Percentiles rank a stretch among this genome's conserved stretches.
These are phyloP conservation scores for Chalciporus piperatus DNA, from an alignment of 768 basidiomycete species.

Conservation along the genomic window DNA sequence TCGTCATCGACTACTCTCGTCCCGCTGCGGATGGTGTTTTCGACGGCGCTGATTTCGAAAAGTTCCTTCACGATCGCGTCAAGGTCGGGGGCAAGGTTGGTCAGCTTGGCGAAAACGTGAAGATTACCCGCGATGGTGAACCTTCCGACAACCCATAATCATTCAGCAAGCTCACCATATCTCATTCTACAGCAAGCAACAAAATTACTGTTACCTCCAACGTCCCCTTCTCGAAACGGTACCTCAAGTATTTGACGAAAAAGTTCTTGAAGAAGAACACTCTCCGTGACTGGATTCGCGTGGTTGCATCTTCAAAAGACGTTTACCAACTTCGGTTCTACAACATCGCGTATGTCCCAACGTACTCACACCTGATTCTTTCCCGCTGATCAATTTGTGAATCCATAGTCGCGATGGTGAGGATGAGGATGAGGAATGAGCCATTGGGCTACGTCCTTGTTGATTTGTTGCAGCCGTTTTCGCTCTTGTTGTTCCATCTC, in stretches of 20 bases:
- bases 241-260: slow-evolving; percentile 98
- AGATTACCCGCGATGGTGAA: slow-evolving; percentile 81
- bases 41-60: slow-evolving; percentile 69
- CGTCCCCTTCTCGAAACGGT: slow-evolving; percentile 93
- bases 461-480: slow-evolving; percentile 78
- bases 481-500: slow-evolving; percentile 98
- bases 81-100: slow-evolving; percentile 93
- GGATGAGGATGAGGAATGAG: slow-evolving; percentile 48
- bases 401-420: slow-evolving; percentile 47
- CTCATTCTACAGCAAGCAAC: slow-evolving; percentile 52
- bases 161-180: slow-evolving; percentile 2
- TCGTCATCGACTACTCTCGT: slow-evolving; percentile 81
- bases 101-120: slow-evolving; percentile 86
- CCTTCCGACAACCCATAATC: slow-evolving; percentile 15
- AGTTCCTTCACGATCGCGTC: slow-evolving; percentile 91
- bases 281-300: slow-evolving; percentile 96
- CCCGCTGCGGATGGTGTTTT: slow-evolving; percentile 66
- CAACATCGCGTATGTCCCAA: slow-evolving; percentile 72
- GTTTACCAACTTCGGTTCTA: slow-evolving; percentile 94
- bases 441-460: slow-evolving; percentile 57
- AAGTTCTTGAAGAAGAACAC: slow-evolving; percentile 98
- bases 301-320: slow-evolving; percentile 92
- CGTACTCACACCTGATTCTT: background rate
- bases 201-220: slow-evolving; percentile 83
- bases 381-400: background rate